These are phyloP conservation scores for Rhizopogon sp. DNA, from an alignment of 768 basidiomycete species.

Conservation along the genomic window DNA sequence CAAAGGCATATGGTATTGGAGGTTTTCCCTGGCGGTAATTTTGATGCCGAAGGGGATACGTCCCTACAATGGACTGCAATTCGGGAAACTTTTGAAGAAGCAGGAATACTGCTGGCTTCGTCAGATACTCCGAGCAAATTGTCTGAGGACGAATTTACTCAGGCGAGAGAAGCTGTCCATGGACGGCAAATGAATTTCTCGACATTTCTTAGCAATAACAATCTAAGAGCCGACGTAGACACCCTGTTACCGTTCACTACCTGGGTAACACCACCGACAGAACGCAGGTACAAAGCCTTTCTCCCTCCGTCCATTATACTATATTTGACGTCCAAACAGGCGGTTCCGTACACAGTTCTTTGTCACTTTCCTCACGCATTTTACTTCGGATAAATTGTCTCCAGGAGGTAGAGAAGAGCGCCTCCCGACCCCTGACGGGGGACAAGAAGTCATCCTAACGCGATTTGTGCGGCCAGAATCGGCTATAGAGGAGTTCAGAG, in stretches of 20 bases:
- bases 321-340: conserved; percentile 28
- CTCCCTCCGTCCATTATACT: background rate
- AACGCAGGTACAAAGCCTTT: conserved; percentile 37
- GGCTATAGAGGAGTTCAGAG: conserved; percentile 48
- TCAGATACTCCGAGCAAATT: conserved; percentile 11
- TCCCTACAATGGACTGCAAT: conserved; percentile 60
- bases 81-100: conserved; percentile 75
- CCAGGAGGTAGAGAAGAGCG: conserved; percentile 52
- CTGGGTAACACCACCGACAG: conserved; percentile 64
- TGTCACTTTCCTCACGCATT: conserved; percentile 51
- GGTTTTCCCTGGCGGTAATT: conserved; percentile 79
- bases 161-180: conserved; percentile 53
- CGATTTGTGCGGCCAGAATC: conserved; percentile 56
- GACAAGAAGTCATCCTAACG: conserved; percentile 63
- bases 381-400: conserved; percentile 42
- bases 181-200: conserved; percentile 44
- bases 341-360: conserved; percentile 73
- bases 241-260: conserved; percentile 65
- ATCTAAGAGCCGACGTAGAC: conserved; percentile 38
- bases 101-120: conserved; percentile 60
- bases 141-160: conserved; percentile 40
- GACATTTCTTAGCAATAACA: conserved; percentile 44
- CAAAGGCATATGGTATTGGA: conserved; percentile 20
- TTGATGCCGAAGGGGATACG: conserved; percentile 53
- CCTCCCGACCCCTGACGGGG: conserved; percentile 63